Evolutionary conservation across 192 early-diverging fungal species (phyloP).

Genomic region (Gaertneriomyces sp.): DNA sequence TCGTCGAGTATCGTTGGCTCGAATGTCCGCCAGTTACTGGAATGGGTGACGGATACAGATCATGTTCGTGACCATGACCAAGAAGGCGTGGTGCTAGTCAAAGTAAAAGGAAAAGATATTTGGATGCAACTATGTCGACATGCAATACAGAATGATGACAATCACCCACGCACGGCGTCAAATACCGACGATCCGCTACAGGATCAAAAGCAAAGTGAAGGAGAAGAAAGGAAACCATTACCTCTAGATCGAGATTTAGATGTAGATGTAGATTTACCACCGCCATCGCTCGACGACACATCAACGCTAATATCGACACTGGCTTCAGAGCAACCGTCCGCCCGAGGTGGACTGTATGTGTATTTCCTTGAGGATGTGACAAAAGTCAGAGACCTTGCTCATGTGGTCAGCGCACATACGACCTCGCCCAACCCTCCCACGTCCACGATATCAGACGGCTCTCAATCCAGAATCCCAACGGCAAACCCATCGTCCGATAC

Average conservation of each 20-base stretch:
- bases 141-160: too few species aligned
- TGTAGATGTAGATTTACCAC: neutral
- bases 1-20: neutral
- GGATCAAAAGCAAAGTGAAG: neutral
- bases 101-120: too few species aligned
- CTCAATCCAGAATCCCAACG: neutral
- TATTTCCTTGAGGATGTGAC: slow-evolving; percentile 26
- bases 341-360: slow-evolving; percentile 1
- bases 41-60: neutral
- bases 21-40: neutral
- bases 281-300: neutral
- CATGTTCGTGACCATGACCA: too few species aligned
- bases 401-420: neutral
- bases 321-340: neutral
- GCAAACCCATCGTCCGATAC: neutral
- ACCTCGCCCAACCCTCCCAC: neutral
- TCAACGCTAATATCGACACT: neutral
- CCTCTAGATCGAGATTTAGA: slow-evolving; percentile 9
- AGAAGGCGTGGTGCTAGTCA: too few species aligned
- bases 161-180: neutral
- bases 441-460: neutral
- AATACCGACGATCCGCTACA: neutral
- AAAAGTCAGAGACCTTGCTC: slow-evolving; percentile 12
- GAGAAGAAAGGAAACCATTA: neutral
- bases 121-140: too few species aligned